These are phyloP conservation scores for Beta corolliflora DNA, from an alignment of 179 eudicot species.

Conservation along the genomic window DNA sequence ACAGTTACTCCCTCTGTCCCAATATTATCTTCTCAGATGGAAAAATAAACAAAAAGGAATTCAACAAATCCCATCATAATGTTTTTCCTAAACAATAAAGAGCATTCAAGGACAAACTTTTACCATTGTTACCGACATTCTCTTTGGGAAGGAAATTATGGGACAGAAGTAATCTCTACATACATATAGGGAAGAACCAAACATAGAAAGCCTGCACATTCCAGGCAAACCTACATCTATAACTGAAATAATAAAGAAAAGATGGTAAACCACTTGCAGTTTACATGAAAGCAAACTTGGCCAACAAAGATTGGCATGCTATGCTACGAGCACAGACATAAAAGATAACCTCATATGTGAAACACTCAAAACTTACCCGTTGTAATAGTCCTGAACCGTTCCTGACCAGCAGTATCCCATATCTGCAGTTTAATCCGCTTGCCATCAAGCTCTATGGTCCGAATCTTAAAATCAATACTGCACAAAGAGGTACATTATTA, in stretches of 20 bases:
- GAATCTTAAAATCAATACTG: constrained; percentile 55
- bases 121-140: no score
- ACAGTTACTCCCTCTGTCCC: neutral
- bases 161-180: neutral
- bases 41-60: no score
- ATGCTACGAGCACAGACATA: neutral
- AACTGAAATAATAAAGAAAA: neutral
- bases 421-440: constrained; percentile 56
- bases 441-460: constrained; percentile 56
- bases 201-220: neutral
- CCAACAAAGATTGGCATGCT: neutral
- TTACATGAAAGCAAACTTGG: neutral
- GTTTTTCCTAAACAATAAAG: no score
- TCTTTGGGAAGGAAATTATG: no score
- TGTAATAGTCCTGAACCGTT: constrained; percentile 50
- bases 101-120: no score
- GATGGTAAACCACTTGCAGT: neutral
- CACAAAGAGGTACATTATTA: constrained; percentile 7
- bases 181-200: neutral
- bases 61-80: no score
- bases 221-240: neutral
- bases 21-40: no score
- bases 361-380: constrained; percentile 36
- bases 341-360: neutral
- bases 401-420: constrained; percentile 61